These are phyloP conservation scores for Salix exigua DNA, from an alignment of 345 rosid species.

Conservation along the genomic window DNA sequence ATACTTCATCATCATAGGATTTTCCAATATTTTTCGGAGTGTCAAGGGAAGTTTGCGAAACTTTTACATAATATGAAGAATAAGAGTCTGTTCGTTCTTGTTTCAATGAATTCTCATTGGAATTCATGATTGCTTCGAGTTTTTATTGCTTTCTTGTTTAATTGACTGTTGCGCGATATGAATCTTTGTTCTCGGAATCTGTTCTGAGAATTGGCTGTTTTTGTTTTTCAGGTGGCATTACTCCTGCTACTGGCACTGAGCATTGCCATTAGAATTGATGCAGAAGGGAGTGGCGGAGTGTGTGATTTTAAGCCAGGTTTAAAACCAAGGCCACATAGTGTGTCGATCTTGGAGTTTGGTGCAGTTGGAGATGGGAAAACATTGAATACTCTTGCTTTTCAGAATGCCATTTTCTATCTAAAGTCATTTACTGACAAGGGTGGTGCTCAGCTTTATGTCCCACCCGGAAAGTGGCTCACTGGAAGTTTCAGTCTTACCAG, in stretches of 20 bases:
- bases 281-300: conserved; percentile 33
- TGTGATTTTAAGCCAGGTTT: conserved; percentile 50
- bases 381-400: conserved; percentile 78
- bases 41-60: not conserved
- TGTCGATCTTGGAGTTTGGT: conserved; percentile 84
- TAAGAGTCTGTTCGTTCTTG: not conserved
- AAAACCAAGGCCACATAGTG: conserved; percentile 80
- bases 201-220: not conserved
- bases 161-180: not conserved
- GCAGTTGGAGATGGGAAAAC: conserved; percentile 89
- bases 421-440: conserved; percentile 97
- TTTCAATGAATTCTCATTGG: not conserved
- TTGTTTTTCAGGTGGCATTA: conserved; percentile 22
- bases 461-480: conserved; percentile 83
- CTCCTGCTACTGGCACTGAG: conserved; percentile 22
- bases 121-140: not conserved
- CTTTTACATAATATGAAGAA: not conserved
- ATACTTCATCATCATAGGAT: not conserved
- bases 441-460: conserved; percentile 94
- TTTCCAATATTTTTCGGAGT: not conserved
- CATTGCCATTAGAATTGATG: conserved; percentile 33
- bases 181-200: not conserved
- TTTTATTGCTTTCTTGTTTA: not conserved
- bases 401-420: conserved; percentile 87
- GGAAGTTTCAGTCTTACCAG: conserved; percentile 95